A percentile compares a stretch with the other conserved stretches of the same genome.
Conservation (phyloP, 78 protist genomes). For the Protostelium mycophagum region DNA sequence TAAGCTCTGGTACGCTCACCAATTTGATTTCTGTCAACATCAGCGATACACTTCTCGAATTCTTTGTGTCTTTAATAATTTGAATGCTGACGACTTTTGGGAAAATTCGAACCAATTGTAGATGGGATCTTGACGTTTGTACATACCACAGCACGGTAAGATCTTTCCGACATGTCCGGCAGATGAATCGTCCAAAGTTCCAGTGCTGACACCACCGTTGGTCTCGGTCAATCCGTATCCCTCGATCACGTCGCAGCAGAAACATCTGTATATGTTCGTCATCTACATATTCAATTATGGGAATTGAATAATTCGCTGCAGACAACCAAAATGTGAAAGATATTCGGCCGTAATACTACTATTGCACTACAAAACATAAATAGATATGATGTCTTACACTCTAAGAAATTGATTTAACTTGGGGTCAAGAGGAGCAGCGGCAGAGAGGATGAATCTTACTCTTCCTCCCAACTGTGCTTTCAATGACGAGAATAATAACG, state of each 20-base stretch:
- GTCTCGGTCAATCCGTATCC: conserved; percentile 96
- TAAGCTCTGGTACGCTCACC: conserved; percentile 84
- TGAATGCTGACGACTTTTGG: too few relatives aligned
- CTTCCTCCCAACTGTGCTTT: conserved; percentile 81
- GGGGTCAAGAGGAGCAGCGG: conserved; percentile 88
- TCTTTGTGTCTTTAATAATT: too few relatives aligned
- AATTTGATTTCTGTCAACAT: conserved; percentile 73
- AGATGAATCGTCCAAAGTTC: conserved; percentile 30
- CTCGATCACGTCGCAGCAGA: conserved; percentile 77
- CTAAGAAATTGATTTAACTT: conserved; percentile 69
- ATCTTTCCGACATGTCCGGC: conserved; percentile 69
- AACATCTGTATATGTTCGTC: conserved; percentile 2
- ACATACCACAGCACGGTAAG: conserved; percentile 20
- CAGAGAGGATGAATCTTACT: conserved; percentile 72
- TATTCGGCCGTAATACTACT: too few relatives aligned
- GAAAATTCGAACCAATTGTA: not conserved
- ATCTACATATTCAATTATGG: conserved; percentile 1
- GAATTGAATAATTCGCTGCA: not conserved
- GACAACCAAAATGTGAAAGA: too few relatives aligned
- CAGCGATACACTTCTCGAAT: too few relatives aligned
- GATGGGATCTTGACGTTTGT: not conserved
- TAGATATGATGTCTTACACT: conserved; percentile 13
- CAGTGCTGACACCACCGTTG: conserved; percentile 64
- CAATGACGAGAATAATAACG: conserved; percentile 61
- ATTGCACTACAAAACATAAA: not conserved